Base-by-base conservation (phyloP, 495 filamentous ascomycete species). In the Xylaria grammica region DNA sequence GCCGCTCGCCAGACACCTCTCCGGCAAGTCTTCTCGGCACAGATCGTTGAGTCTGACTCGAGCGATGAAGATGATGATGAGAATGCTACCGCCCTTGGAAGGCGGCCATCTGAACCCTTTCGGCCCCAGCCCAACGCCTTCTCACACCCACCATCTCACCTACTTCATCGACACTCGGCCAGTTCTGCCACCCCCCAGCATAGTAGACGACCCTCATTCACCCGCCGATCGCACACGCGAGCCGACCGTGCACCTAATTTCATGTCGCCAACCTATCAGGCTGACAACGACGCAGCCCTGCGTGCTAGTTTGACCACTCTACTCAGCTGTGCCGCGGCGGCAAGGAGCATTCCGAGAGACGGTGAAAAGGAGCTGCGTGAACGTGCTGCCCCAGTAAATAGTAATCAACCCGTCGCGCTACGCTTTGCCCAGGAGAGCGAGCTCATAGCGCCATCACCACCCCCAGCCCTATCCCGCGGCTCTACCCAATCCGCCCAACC, bases 271-370 rank as follows among this genome's bases (percentile, higher is more conserved):
- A 87, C 89, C 3, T 86, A 92, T 70, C 89, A 90, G 65, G 87
- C 91, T 26, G 93, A 97, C 60, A 93, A 97, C 67, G 95, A 99
- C 73, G 94, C 92, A 26, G 95, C 94, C 0, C 86, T 99, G 1
- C 88, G 95, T 40, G 93, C 95, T 7, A 96, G 91, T 60, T 82
- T 99, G 4, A 96, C 93, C 7, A 99, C 95, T 3, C 85, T 99
- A n/a, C 86, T 99, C 4, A 96, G 93, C 45, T 94, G 91, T 72
- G 95, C 92, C 1, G 93, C 94, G 1, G 93, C 93, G 3, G 94
- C 92, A 2, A 85, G 95, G 24, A 89, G 91, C 24, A 80, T 95
- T 4, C 86, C 91, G 1, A 97, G 96, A 71, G 71, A 75, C 34
- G 76, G 76, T 53, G 77, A 81, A 30, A 69, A 68, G 22, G 74